Evolutionary conservation across 306 rosid genomes (phyloP).

Genomic region (Cucumis sativus): DNA sequence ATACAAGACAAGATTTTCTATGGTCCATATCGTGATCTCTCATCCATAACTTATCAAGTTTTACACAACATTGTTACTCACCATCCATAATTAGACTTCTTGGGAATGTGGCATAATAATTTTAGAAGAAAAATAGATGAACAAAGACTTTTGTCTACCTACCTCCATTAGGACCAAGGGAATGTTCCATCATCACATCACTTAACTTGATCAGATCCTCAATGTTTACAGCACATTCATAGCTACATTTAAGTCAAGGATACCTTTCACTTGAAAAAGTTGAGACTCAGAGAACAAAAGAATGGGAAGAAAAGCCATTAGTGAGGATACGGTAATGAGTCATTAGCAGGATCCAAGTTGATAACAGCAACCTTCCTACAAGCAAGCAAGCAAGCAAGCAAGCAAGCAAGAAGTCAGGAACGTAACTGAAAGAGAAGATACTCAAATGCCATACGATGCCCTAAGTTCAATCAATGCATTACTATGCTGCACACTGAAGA

Average conservation of each 20-base stretch:
- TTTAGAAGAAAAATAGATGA: neutral
- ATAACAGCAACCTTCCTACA: conserved; percentile 85
- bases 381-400: no score
- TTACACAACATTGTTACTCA: neutral
- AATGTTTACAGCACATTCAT: conserved; percentile 70
- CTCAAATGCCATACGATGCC: no score
- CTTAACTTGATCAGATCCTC: conserved; percentile 74
- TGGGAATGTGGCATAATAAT: neutral
- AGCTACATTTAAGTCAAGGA: conserved; percentile 38
- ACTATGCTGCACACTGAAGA: neutral
- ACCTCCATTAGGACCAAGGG: conserved; percentile 98
- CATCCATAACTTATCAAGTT: neutral
- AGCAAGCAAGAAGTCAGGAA: neutral
- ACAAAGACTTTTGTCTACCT: neutral
- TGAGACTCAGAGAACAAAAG: neutral
- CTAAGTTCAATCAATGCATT: neutral
- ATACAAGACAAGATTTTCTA: neutral
- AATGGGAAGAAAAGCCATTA: neutral
- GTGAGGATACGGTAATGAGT: conserved; percentile 78
- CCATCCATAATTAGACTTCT: neutral
- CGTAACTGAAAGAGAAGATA: neutral
- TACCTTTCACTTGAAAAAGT: conserved; percentile 5
- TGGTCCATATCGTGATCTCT: neutral
- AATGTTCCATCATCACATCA: conserved; percentile 75
- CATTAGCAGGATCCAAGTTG: conserved; percentile 94